Conservation (phyloP, 2,329 filamentous ascomycete species). For the Talaromyces sp. region DNA sequence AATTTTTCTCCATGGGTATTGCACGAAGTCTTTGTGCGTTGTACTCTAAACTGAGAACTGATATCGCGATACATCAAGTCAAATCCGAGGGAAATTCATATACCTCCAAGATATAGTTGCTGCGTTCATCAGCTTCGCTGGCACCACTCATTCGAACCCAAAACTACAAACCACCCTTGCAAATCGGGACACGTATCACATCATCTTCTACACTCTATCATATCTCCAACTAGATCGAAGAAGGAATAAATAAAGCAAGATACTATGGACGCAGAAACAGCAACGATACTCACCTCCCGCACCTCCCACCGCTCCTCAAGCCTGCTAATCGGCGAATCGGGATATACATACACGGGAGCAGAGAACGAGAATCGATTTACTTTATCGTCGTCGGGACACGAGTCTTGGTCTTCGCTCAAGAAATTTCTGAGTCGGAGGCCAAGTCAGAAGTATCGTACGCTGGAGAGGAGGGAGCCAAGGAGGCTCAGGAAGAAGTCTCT, state of each 20-base stretch:
- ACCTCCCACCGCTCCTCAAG: constrained; percentile 21
- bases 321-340: constrained; percentile 18
- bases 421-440: constrained; percentile 27
- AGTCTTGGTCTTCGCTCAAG: constrained; percentile 24
- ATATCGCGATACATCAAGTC: not conserved
- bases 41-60: not conserved
- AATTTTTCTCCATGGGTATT: not conserved
- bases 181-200: constrained; percentile 12
- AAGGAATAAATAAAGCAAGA: not conserved
- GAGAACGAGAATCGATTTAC: not conserved
- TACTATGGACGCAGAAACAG: constrained; percentile 23
- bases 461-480: constrained; percentile 31
- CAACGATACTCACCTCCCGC: constrained; percentile 16
- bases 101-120: not conserved
- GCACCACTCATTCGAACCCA: constrained; percentile 13
- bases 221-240: not conserved
- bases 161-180: constrained; percentile 4
- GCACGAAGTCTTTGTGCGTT: not conserved
- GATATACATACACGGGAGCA: constrained; percentile 11
- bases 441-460: constrained; percentile 29
- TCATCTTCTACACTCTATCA: not conserved
- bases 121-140: constrained; percentile 16
- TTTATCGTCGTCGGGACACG: not conserved
- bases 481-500: constrained; percentile 28
- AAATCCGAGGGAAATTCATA: not conserved